Base-by-base conservation (phyloP, 1,139 yeast species). In the Zygotorulaspora mrakii region DNA sequence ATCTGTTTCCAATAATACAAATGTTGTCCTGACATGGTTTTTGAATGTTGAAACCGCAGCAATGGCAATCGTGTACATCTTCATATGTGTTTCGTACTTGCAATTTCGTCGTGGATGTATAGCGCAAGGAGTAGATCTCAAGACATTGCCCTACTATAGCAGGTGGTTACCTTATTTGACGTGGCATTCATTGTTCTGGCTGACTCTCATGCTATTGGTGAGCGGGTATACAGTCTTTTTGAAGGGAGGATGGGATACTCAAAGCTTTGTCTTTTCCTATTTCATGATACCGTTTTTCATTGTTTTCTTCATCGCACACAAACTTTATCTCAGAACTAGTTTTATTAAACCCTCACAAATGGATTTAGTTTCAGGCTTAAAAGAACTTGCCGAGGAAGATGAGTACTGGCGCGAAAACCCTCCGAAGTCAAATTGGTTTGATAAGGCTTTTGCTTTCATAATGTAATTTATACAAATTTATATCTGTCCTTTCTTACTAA, bases 161-260 rank as follows among this genome's bases (percentile, higher is more conserved):
- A 58, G 56, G 16, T 61, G 69, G 23, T 77, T 71, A 52, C 71
- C 73, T 9, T 62, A 53, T 40, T 74, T 76, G 24, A 70, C 78
- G 4, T 76, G 67, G 50, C 62, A 64, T 31, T 71, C 68, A 32
- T 57, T 73, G 1, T 36, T 59, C 17, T 70, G 74, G 48, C 67
- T 74, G 49, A 38, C 62, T 3, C 28, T 76, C 13, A 50, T 76
- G 36, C 59, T 72, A 18, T 40, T 75, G 24, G 73, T 78, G n/a
- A 75, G 75, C 47, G 80, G 80, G 17, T 76, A 71, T 50, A 75
- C 72, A 1, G 79, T 74, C 6, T 76, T 76, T 57, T 69, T 75
- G 46, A 37, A 39, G 5, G 51, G 48, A 3, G 62, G 71, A 26
- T 69, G 65, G 47, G 57, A 64, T 33, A 63, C 55, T 6, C 57